phyloP scores from a whole-genome alignment of 176 grass and related monocot species.

The Typha latifolia region DNA sequence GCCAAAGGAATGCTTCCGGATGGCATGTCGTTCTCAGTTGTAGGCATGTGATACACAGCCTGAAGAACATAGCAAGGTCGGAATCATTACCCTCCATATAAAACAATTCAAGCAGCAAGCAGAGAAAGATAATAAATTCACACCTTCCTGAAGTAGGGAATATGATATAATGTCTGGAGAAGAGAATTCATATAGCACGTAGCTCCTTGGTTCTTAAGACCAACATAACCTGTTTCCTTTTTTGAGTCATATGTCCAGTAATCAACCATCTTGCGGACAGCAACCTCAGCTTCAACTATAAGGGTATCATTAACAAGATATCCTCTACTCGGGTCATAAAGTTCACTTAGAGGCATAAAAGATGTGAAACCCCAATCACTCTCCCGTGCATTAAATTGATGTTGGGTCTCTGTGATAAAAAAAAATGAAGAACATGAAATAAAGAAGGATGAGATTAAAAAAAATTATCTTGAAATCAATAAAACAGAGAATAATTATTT shows the following conservation, averaged over 20 bases:
- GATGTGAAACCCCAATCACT: constrained; percentile 97
- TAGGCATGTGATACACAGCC: constrained; percentile 98
- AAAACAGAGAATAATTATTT: neutral
- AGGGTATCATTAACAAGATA: constrained; percentile 73
- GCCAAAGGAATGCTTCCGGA: constrained; percentile 90
- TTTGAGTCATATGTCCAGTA: constrained; percentile 89
- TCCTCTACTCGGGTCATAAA: constrained; percentile 72
- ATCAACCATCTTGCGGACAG: constrained; percentile 61
- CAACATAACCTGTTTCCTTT: constrained; percentile 92
- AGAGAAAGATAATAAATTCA: constrained; percentile 11
- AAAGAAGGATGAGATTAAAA: neutral
- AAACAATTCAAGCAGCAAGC: constrained; percentile 3
- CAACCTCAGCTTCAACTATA: constrained; percentile 83
- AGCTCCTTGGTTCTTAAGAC: constrained; percentile 90
- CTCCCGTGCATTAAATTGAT: constrained; percentile 87
- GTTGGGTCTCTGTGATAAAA: constrained; percentile 58
- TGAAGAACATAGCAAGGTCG: constrained; percentile 14
- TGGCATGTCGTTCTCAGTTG: constrained; percentile 92
- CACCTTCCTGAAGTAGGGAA: constrained; percentile 93
- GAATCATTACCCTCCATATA: neutral
- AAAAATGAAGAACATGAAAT: constrained; percentile 10
- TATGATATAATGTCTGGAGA: constrained; percentile 84
- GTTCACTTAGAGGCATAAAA: constrained; percentile 82
- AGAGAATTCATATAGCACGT: constrained; percentile 99
- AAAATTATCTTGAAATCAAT: neutral